A percentile compares a stretch with the other conserved stretches of the same genome.
Evolutionary conservation across 1,284 basidiomycete species (phyloP).

Genomic region (Malassezia globosa): DNA sequence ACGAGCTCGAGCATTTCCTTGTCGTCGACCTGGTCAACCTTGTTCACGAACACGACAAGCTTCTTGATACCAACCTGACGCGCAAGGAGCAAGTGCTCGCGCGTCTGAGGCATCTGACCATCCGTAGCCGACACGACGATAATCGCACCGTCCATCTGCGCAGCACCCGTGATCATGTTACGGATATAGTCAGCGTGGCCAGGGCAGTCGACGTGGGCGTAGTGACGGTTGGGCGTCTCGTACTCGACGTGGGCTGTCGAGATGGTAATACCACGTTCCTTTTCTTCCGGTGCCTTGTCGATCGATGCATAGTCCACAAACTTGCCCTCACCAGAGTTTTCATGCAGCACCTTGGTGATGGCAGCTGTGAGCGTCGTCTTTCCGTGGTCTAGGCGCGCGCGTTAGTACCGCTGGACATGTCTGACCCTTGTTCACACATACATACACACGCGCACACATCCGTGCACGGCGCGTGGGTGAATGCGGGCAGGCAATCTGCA

Average conservation of each 20-base stretch:
- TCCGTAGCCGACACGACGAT: conserved; percentile 89
- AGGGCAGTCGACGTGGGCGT: conserved; percentile 98
- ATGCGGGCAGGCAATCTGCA: too few relatives aligned
- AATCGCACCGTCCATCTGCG: conserved; percentile 74
- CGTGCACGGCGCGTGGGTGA: neutral
- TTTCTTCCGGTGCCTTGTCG: conserved; percentile 99
- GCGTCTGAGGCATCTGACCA: conserved; percentile 99
- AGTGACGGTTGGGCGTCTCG: conserved; percentile 76
- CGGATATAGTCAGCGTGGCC: conserved; percentile 51
- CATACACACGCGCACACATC: neutral
- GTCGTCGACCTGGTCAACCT: conserved; percentile 92
- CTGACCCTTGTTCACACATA: neutral
- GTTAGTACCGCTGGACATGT: neutral
- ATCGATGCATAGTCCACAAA: conserved; percentile 97
- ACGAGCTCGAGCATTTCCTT: conserved; percentile 98
- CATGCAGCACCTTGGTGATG: conserved; percentile 87
- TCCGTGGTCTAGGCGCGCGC: conserved; percentile 49
- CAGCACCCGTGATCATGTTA: conserved; percentile 99
- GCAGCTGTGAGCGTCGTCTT: conserved; percentile 92
- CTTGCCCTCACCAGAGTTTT: conserved; percentile 64
- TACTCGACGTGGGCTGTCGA: conserved; percentile 83
- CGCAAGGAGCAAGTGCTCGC: conserved; percentile 92
- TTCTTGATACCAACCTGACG: conserved; percentile 97
- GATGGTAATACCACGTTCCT: conserved; percentile 98
- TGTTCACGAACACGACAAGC: conserved; percentile 99